A percentile compares a stretch with the other conserved stretches of the same genome.
Evolutionary conservation across 495 filamentous ascomycete genomes (phyloP).

Genomic region (Astrothelium macrocarpum): DNA sequence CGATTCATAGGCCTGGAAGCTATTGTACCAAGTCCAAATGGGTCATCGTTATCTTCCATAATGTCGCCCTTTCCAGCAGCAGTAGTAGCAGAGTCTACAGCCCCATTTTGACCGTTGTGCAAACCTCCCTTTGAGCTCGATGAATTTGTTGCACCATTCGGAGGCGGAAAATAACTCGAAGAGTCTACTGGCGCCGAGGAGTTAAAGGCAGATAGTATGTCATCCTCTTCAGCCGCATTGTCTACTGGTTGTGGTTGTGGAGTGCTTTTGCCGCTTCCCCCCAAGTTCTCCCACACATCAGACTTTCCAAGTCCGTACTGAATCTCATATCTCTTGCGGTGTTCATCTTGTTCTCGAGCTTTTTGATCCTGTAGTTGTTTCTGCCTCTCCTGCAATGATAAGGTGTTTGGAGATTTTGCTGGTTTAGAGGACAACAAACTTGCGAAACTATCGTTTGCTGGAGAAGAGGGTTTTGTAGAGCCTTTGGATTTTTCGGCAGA

Average conservation of each 20-base stretch:
- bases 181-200: constrained; percentile 50
- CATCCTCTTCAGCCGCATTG: constrained; percentile 40
- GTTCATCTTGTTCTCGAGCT: constrained; percentile 62
- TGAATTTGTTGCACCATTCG: constrained; percentile 14
- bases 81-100: background rate
- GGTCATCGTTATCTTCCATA: constrained; percentile 56
- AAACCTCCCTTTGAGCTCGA: background rate
- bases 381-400: constrained; percentile 79
- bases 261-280: constrained; percentile 41
- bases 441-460: background rate
- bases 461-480: background rate
- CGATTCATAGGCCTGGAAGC: constrained; percentile 32
- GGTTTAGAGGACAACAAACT: background rate
- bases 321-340: constrained; percentile 54
- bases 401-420: constrained; percentile 10
- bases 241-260: constrained; percentile 20
- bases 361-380: constrained; percentile 70
- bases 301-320: constrained; percentile 58
- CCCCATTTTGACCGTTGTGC: background rate
- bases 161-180: constrained; percentile 50
- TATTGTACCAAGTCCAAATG: constrained; percentile 73
- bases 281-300: constrained; percentile 65
- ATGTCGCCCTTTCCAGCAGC: constrained; percentile 1
- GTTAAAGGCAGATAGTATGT: constrained; percentile 55
- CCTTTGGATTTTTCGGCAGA: background rate